Percentiles rank a stretch among this genome's conserved stretches.
These are phyloP conservation scores for Nannizzia gypsea DNA, from an alignment of 2,329 filamentous ascomycete genomes.

Conservation along the genomic window DNA sequence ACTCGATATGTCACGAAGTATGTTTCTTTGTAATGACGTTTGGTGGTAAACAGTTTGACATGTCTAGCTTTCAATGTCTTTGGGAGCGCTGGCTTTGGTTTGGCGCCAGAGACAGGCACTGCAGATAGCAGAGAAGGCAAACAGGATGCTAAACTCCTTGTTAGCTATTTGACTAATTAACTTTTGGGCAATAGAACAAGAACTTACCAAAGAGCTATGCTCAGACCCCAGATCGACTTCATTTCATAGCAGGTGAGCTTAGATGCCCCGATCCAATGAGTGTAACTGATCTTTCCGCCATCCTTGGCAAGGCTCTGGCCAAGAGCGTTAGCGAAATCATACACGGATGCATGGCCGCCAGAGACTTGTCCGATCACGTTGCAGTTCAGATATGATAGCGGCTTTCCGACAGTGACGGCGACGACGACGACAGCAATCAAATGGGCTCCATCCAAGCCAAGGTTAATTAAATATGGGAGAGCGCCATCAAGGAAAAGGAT, in stretches of 20 bases:
- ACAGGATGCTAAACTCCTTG: constrained; percentile 43
- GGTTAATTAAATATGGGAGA: constrained; percentile 60
- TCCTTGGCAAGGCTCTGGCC: constrained; percentile 41
- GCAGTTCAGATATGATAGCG: constrained; percentile 68
- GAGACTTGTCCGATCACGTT: constrained; percentile 40
- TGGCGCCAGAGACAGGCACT: constrained; percentile 52
- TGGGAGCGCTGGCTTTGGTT: constrained; percentile 30
- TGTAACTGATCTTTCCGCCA: constrained; percentile 40
- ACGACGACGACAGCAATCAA: constrained; percentile 69
- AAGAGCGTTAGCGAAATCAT: constrained; percentile 43
- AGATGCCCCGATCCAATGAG: constrained; percentile 48
- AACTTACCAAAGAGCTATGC: constrained; percentile 60
- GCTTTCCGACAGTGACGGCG: constrained; percentile 64
- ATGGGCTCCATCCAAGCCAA: constrained; percentile 54
- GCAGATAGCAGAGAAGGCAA: constrained; percentile 50
- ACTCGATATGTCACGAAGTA: background rate
- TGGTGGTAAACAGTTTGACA: background rate
- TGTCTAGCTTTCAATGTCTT: background rate
- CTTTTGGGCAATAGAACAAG: background rate
- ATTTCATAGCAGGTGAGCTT: constrained; percentile 65
- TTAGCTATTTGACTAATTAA: constrained; percentile 5
- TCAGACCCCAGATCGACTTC: constrained; percentile 77
- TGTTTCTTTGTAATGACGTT: background rate
- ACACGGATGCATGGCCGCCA: constrained; percentile 38
- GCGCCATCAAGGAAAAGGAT: constrained; percentile 70